Evolutionary conservation across 2,329 filamentous ascomycete genomes (phyloP).

Genomic region (Xylaria multiplex): DNA sequence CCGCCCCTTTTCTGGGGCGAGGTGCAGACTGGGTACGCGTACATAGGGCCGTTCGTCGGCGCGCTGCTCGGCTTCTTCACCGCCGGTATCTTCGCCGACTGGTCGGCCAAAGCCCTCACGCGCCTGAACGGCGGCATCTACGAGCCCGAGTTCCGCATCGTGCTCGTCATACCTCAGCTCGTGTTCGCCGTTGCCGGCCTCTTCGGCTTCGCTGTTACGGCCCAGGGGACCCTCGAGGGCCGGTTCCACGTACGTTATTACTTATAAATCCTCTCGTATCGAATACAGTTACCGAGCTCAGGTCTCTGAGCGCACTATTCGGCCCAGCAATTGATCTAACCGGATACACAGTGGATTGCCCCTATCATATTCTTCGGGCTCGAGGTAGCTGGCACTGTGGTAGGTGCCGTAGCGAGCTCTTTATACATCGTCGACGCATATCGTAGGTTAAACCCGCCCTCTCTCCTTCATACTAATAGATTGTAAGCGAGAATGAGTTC

Average conservation of each 20-base stretch:
- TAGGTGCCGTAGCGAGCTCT: conserved; percentile 85
- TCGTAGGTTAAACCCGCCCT: conserved; percentile 62
- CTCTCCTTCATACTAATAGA: conserved; percentile 1
- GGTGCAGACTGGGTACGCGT: conserved; percentile 84
- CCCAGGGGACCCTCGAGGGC: conserved; percentile 63
- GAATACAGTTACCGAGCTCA: neutral
- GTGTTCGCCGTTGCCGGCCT: conserved; percentile 80
- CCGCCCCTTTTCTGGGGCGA: conserved; percentile 85
- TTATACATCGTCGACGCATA: conserved; percentile 95
- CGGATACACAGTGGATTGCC: conserved; percentile 65
- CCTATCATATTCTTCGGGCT: conserved; percentile 85
- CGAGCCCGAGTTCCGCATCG: conserved; percentile 89
- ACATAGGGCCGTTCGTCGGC: conserved; percentile 86
- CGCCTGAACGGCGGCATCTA: conserved; percentile 81
- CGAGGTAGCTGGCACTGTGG: conserved; percentile 89
- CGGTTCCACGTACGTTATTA: conserved; percentile 60
- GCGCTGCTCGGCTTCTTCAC: conserved; percentile 80
- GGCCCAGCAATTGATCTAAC: neutral
- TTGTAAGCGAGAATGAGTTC: neutral
- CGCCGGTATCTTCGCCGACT: conserved; percentile 79
- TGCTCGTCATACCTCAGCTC: conserved; percentile 84
- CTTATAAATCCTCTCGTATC: neutral
- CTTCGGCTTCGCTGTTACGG: conserved; percentile 84
- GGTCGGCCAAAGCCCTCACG: conserved; percentile 75
- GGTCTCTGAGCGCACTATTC: neutral